Evolutionary conservation across 441 rosid genomes (phyloP).

Genomic region (Populus hybrid): DNA sequence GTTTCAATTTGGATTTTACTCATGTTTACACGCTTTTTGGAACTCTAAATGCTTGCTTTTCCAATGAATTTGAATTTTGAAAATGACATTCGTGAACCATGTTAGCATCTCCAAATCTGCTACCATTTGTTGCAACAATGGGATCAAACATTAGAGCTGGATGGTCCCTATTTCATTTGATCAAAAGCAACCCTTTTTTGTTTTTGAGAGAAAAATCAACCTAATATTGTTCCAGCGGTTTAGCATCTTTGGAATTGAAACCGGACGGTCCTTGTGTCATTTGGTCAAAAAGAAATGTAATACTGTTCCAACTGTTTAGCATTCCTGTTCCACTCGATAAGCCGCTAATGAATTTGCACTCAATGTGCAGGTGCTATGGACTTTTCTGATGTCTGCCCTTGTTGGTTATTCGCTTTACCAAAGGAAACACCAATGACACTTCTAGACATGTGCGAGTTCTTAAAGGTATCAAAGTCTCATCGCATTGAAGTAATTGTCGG

Average conservation of each 20-base stretch:
- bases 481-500: background rate
- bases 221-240: background rate
- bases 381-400: constrained; percentile 94
- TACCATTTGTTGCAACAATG: background rate
- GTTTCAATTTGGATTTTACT: background rate
- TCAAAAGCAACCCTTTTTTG: too few relatives aligned
- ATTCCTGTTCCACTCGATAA: background rate
- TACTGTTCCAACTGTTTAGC: background rate
- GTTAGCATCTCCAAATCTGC: background rate
- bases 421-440: constrained; percentile 60
- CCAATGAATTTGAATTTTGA: background rate
- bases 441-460: background rate
- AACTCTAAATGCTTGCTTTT: background rate
- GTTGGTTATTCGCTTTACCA: constrained; percentile 98
- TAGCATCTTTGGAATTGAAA: too few relatives aligned
- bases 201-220: too few relatives aligned
- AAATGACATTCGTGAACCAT: background rate
- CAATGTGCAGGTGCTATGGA: constrained; percentile 78
- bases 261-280: background rate
- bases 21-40: background rate
- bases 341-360: background rate
- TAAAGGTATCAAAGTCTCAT: background rate
- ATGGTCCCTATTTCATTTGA: background rate
- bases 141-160: background rate
- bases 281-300: background rate